Evolutionary conservation across 1,284 basidiomycete genomes (phyloP), one percentile per base, ranked within the genome.

Genomic region (Marasmius sp.): DNA sequence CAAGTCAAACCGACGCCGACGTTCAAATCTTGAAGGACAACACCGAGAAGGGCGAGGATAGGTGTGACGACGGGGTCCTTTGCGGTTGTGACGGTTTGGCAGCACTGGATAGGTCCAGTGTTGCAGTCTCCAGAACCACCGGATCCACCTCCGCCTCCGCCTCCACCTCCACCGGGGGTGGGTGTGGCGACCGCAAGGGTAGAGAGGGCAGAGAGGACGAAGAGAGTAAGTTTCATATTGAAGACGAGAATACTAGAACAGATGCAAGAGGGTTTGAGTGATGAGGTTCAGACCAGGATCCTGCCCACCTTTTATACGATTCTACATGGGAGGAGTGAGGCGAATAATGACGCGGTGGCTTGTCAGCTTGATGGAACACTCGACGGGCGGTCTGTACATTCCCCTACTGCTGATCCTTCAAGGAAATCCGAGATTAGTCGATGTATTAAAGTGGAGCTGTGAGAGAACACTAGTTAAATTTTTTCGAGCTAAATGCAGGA

Each of bases 131-230:
- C 60, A 36, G 27, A 27, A 5, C 27, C 27, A 27, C 27, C 5
- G 27, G 27, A 27, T 27, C 27, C n/a, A n/a, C n/a, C n/a, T n/a
- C n/a, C n/a, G n/a, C n/a, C 27, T 27, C 27, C 27, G 2, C 27
- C 27, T 27, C 27, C 27, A 27, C 39, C 47, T 5, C 53, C 58
- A 56, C 57, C 41, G 3, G 41, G 60, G 57, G 36, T 33, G n/a
- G 63, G 60, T n/a, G 58, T 62, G 54, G 63, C 63, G 49, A 56
- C 63, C 49, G 60, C 63, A 60, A 64, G 61, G 55, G 60, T 59
- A 61, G 57, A 47, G 56, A 56, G 48, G 52, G 37, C 52, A 49
- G 48, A 27, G 56, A 52, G 11, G n/a, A 43, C 41, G 34, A 54
- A 54, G 51, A 53, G 51, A 50, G 54, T 57, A 50, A 61, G 58